Conservation (phyloP, 495 filamentous ascomycete genomes). For the Aspergillus bridgeri region DNA sequence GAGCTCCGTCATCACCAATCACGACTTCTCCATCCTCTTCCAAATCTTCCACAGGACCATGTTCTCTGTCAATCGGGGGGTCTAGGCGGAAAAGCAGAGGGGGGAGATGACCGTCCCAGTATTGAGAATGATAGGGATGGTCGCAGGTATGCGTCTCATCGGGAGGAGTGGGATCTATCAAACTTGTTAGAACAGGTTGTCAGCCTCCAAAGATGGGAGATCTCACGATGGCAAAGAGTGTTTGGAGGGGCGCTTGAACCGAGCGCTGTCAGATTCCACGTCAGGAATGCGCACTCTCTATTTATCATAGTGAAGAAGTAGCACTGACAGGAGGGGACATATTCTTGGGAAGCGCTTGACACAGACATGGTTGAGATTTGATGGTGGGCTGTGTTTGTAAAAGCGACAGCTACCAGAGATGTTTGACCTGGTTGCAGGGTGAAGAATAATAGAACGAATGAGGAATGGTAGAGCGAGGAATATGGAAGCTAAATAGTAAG, state of each 20-base stretch:
- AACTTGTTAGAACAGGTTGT: neutral
- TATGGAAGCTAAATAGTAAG: too few species aligned
- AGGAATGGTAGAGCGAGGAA: too few species aligned
- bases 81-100: constrained; percentile 14
- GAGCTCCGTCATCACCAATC: neutral
- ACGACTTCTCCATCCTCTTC: constrained; percentile 5
- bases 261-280: neutral
- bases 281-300: neutral
- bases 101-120: constrained; percentile 7
- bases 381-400: neutral
- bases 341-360: neutral
- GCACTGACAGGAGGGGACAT: neutral
- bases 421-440: neutral
- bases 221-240: neutral
- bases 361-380: neutral
- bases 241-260: neutral
- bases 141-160: constrained; percentile 11
- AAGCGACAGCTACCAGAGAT: too few species aligned
- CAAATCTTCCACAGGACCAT: neutral
- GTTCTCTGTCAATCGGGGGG: neutral
- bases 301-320: neutral
- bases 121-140: constrained; percentile 11
- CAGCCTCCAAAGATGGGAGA: neutral
- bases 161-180: constrained; percentile 5
- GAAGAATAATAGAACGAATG: neutral